These are phyloP conservation scores for Cyclaneusma minus DNA, from an alignment of 2,329 filamentous ascomycete genomes.

Conservation along the genomic window DNA sequence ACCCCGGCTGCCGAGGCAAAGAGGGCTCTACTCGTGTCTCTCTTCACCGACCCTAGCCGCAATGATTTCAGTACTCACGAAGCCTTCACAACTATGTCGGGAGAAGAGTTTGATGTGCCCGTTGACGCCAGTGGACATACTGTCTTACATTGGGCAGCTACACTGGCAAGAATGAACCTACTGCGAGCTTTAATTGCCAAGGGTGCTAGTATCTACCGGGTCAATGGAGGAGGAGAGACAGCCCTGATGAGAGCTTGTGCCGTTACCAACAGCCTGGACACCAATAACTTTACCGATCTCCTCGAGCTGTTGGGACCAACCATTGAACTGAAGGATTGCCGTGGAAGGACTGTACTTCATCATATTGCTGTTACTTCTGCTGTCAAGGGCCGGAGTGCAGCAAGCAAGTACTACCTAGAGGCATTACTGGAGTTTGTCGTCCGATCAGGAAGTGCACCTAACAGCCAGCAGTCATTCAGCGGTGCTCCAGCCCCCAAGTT, in stretches of 20 bases:
- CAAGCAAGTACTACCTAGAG: conserved; percentile 92
- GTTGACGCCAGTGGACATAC: conserved; percentile 83
- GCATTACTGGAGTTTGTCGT: conserved; percentile 90
- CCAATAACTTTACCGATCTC: conserved; percentile 77
- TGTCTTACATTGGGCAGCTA: conserved; percentile 91
- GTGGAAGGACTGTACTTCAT: conserved; percentile 82
- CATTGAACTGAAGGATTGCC: conserved; percentile 79
- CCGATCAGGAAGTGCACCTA: conserved; percentile 56
- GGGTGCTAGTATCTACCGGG: conserved; percentile 74
- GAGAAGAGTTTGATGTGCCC: conserved; percentile 77
- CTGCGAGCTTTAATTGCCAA: conserved; percentile 67
- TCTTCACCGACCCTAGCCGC: conserved; percentile 62
- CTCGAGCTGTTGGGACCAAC: conserved; percentile 79
- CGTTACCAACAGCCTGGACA: conserved; percentile 89
- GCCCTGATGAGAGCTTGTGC: conserved; percentile 84
- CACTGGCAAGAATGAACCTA: conserved; percentile 70
- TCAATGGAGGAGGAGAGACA: conserved; percentile 82
- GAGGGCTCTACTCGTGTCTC: conserved; percentile 63
- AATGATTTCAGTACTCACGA: conserved; percentile 62
- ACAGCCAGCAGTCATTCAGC: conserved; percentile 26
- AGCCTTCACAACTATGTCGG: conserved; percentile 58
- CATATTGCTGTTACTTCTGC: conserved; percentile 94
- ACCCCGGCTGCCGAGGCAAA: conserved; percentile 61
- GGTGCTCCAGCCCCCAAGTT: conserved; percentile 9
- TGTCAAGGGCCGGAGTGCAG: conserved; percentile 81